Base-by-base conservation (phyloP, 768 basidiomycete genomes). In the Filobasidium wieringae region DNA sequence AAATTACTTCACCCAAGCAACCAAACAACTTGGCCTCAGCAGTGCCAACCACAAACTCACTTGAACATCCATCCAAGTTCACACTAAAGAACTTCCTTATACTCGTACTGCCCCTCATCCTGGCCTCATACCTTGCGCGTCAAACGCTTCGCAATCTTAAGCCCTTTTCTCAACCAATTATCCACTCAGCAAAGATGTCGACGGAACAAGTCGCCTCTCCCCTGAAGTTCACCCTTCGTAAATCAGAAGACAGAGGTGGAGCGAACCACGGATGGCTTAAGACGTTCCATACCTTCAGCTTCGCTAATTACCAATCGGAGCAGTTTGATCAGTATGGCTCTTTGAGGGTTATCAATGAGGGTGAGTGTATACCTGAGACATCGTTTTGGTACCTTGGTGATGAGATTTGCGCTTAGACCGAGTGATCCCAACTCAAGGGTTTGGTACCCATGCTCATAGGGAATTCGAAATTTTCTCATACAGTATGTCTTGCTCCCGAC, bases 321-420 rank as follows among this genome's bases (percentile, higher is more conserved):
- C 53, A 75, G 1, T 82, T 83, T 62, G 77, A 81, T 43, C 74
- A 76, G 1, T 92, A 82, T 63, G 87, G 91, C 1, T 66, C 81
- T 15, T 80, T 96, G 0, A 81, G 91, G 8, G 87, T 96, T 33
- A 84, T 96, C 72, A 95, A 95, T 75, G 91, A 95, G 34, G 56
- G 43, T 47, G 43, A 59, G 43, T 24, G 2, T 8, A n/a, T 7
- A 26, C 40, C 19, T 47, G 7, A 19, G 29, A 73, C 88, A 90
- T 65, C 83, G 87, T n/a, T 86, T 92, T 37, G 79, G 79, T 4
- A 14, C n/a, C 14, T 27, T 14, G 22, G 5, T 24, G 14, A 2
- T 47, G 22, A 24, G 41, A 14, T 14, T 5, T 4, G 43, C 14
- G 5, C 22, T 6, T 47, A 45, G 54, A 60, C 37, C 32, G 59